These are phyloP conservation scores for Entomortierella lignicola DNA, from an alignment of 192 early-diverging fungal genomes.

Conservation along the genomic window DNA sequence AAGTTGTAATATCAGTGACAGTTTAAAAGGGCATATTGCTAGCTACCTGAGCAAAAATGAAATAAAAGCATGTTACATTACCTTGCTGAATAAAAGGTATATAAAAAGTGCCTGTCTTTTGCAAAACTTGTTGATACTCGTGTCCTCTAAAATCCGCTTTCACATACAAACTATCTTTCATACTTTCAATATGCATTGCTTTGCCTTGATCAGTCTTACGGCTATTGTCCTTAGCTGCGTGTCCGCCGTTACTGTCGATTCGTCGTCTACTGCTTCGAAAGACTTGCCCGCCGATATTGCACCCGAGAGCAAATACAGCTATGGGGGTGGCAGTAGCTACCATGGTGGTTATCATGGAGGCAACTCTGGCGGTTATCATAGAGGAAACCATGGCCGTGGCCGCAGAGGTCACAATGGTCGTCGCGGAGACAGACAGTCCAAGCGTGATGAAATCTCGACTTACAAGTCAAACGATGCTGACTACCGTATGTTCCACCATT, in stretches of 20 bases:
- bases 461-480: not conserved
- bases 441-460: conserved; percentile 3
- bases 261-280: not conserved
- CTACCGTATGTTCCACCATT: not conserved
- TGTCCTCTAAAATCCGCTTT: too few species aligned
- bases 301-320: not conserved
- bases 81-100: too few species aligned
- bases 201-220: conserved; percentile 13
- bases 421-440: not conserved
- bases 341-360: not conserved
- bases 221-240: conserved; percentile 1
- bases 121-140: too few species aligned
- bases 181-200: conserved; percentile 4
- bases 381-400: not conserved
- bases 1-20: too few species aligned
- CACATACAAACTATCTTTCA: conserved; percentile 5
- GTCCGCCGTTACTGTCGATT: not conserved
- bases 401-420: too few species aligned
- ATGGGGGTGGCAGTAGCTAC: not conserved
- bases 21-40: too few species aligned
- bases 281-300: too few species aligned
- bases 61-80: too few species aligned
- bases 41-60: too few species aligned
- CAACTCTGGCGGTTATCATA: not conserved
- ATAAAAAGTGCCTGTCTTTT: too few species aligned